Conservation (phyloP, 2,329 filamentous ascomycete species). For the Fusarium sp. region DNA sequence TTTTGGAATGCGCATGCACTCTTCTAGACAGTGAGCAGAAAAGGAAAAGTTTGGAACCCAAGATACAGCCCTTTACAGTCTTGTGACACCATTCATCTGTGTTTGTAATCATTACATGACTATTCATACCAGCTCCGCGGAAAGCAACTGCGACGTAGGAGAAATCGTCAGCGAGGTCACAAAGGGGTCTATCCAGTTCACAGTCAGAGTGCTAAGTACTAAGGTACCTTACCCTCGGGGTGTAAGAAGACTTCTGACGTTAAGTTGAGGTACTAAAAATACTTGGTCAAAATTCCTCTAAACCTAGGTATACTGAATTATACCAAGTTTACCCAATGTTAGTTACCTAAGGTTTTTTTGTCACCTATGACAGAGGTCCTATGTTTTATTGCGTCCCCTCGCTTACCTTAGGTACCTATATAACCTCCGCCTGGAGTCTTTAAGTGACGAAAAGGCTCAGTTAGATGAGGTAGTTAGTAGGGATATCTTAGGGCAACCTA, state of each 20-base stretch:
- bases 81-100: neutral
- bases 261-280: no score
- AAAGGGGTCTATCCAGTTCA: neutral
- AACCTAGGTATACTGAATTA: no score
- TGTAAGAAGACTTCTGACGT: no score
- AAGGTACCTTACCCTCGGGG: no score
- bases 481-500: neutral
- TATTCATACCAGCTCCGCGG: neutral
- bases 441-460: neutral
- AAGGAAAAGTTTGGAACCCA: neutral
- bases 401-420: no score
- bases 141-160: slow-evolving; percentile 4
- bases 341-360: no score
- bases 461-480: neutral
- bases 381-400: no score
- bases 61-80: neutral
- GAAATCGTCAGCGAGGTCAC: neutral
- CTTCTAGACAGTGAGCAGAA: neutral
- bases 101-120: neutral
- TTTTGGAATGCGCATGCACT: neutral
- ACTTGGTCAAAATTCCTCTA: no score
- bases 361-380: no score
- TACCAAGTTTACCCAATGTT: no score
- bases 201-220: neutral
- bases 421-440: neutral